phyloP scores from a whole-genome alignment of 257 asterid genomes.

The Fraxinus excelsior region DNA sequence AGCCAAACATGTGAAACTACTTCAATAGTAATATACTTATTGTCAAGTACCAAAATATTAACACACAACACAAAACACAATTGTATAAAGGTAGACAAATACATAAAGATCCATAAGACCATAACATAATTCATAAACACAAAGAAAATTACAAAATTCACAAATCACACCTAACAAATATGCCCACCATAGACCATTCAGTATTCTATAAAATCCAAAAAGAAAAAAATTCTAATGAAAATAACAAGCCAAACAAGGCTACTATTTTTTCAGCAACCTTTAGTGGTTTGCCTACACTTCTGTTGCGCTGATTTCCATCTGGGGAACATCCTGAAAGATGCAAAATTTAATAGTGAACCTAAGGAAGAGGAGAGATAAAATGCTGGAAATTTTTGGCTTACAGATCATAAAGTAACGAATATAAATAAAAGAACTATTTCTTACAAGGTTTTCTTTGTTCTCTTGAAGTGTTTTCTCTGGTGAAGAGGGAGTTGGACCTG shows the following conservation, averaged over 20 bases:
- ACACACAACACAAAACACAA: not conserved
- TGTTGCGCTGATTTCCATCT: constrained; percentile 38
- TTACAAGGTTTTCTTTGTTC: constrained; percentile 84
- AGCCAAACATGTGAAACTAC: not conserved
- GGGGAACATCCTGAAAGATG: constrained; percentile 41
- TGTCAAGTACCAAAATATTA: not conserved
- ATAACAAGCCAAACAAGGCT: constrained; percentile 27
- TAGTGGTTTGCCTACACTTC: not conserved
- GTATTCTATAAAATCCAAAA: constrained; percentile 24
- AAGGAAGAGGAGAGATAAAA: not conserved
- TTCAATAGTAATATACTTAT: not conserved
- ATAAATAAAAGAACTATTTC: not conserved
- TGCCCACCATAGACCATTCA: not conserved
- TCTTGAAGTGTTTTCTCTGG: constrained; percentile 55
- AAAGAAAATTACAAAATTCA: constrained; percentile 38
- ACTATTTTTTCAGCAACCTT: constrained; percentile 32
- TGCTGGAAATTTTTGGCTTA: not conserved
- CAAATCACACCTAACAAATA: constrained; percentile 28
- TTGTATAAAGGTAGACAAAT: not conserved
- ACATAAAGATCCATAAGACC: not conserved
- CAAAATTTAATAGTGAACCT: not conserved
- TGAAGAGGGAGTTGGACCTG: constrained; percentile 47
- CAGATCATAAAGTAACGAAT: not conserved
- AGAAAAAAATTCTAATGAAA: constrained; percentile 19
- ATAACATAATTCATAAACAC: not conserved